These are phyloP conservation scores for Aspergillus asperescens DNA, from an alignment of 495 filamentous ascomycete species.

Conservation along the genomic window DNA sequence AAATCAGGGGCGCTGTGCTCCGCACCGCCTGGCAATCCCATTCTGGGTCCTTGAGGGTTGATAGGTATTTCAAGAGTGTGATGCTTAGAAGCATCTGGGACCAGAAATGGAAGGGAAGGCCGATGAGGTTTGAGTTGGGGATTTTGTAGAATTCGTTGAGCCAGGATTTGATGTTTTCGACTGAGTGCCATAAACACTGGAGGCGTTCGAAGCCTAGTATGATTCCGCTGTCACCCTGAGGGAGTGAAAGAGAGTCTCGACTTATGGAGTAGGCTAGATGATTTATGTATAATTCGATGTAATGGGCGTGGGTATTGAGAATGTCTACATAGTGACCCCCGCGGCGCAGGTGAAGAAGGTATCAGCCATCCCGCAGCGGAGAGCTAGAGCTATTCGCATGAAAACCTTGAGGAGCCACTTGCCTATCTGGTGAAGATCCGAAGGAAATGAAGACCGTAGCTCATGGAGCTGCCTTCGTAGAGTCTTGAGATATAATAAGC, in stretches of 20 bases:
- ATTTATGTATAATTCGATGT: slow-evolving; percentile 37
- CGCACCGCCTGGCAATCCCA: slow-evolving; percentile 37
- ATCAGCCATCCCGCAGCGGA: neutral
- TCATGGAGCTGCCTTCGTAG: slow-evolving; percentile 23
- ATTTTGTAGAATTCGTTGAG: slow-evolving; percentile 30
- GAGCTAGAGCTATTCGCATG: too few relatives aligned
- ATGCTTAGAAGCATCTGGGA: slow-evolving; percentile 32
- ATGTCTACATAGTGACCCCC: slow-evolving; percentile 15
- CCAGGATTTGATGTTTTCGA: slow-evolving; percentile 33
- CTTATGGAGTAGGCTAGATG: slow-evolving; percentile 25
- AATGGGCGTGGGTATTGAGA: slow-evolving; percentile 28
- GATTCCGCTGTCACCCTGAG: slow-evolving; percentile 1
- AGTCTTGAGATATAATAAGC: slow-evolving; percentile 24
- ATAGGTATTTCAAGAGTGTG: slow-evolving; percentile 35
- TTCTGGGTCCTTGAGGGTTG: slow-evolving; percentile 33
- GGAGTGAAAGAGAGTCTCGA: slow-evolving; percentile 11
- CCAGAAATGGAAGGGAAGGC: slow-evolving; percentile 34
- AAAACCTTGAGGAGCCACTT: too few relatives aligned
- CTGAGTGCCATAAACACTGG: slow-evolving; percentile 31
- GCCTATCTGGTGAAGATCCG: slow-evolving; percentile 17
- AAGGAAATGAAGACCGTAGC: slow-evolving; percentile 14
- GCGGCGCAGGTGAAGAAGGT: too few relatives aligned
- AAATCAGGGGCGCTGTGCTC: slow-evolving; percentile 27
- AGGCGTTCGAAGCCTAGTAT: slow-evolving; percentile 29
- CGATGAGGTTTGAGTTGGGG: slow-evolving; percentile 17